Conservation (phyloP, 2,329 filamentous ascomycete genomes). For the Pseudogymnoascus sp. region DNA sequence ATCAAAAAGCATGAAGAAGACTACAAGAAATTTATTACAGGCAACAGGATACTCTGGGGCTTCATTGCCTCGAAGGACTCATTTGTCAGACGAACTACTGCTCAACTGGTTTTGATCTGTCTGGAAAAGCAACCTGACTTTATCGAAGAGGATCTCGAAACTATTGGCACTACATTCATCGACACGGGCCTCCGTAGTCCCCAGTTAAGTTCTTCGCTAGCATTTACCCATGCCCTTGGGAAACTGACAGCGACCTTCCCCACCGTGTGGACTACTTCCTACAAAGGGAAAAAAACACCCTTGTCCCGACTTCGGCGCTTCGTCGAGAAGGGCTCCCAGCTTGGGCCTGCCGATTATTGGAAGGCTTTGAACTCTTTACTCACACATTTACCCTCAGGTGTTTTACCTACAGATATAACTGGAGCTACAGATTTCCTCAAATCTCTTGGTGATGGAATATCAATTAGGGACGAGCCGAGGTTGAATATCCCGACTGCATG, state of each 20-base stretch:
- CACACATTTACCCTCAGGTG: conserved; percentile 41
- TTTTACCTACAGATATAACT: conserved; percentile 45
- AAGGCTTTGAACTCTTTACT: conserved; percentile 54
- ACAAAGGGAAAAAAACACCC: conserved; percentile 45
- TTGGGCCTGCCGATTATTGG: conserved; percentile 68
- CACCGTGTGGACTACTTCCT: conserved; percentile 61
- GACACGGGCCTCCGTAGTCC: conserved; percentile 62
- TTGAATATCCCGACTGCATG: conserved; percentile 62
- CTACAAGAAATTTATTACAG: conserved; percentile 58
- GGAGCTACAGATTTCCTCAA: conserved; percentile 53
- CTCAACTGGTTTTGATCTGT: conserved; percentile 41
- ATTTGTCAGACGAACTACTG: conserved; percentile 41
- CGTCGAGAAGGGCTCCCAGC: conserved; percentile 75
- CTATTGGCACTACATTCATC: conserved; percentile 53
- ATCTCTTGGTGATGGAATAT: conserved; percentile 62
- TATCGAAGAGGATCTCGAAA: conserved; percentile 40
- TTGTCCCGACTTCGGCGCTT: conserved; percentile 57
- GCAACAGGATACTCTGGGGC: conserved; percentile 55
- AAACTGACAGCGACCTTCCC: conserved; percentile 56
- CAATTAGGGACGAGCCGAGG: conserved; percentile 64
- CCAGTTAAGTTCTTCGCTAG: conserved; percentile 65
- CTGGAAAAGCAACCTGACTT: conserved; percentile 39
- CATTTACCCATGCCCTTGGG: conserved; percentile 59
- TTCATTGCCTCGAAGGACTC: conserved; percentile 54
- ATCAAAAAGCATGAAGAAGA: conserved; percentile 49